Evolutionary conservation across 805 yeast genomes (phyloP).

Genomic region (Groenewaldozyma tartarivorans): DNA sequence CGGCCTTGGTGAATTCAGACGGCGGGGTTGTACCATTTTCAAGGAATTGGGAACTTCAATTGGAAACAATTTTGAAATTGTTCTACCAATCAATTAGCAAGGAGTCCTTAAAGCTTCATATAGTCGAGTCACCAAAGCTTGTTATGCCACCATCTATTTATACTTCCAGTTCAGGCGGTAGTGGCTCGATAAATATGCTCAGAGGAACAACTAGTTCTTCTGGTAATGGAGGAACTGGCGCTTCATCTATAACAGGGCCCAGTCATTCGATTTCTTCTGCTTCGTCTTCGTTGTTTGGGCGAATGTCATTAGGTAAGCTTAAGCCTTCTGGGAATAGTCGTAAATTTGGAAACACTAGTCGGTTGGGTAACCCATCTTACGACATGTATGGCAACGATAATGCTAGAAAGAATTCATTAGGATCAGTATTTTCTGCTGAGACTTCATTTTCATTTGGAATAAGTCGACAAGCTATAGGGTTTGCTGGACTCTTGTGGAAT

Average conservation of each 20-base stretch:
- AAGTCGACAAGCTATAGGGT: slow-evolving; percentile 24
- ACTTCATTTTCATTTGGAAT: slow-evolving; percentile 22
- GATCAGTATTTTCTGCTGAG: slow-evolving; percentile 32
- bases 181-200: too few relatives aligned
- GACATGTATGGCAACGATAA: slow-evolving; percentile 6
- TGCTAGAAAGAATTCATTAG: slow-evolving; percentile 14
- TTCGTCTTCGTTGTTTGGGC: slow-evolving; percentile 12
- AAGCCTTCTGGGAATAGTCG: slow-evolving; percentile 6
- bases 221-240: slow-evolving; percentile 4
- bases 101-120: slow-evolving; percentile 18
- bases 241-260: background rate
- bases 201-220: slow-evolving; percentile 4
- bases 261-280: background rate
- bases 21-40: slow-evolving; percentile 9
- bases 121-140: slow-evolving; percentile 14
- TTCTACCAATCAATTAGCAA: slow-evolving; percentile 20
- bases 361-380: slow-evolving; percentile 5
- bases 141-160: background rate
- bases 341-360: slow-evolving; percentile 12
- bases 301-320: slow-evolving; percentile 10
- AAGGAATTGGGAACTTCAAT: slow-evolving; percentile 18
- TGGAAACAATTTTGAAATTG: slow-evolving; percentile 17
- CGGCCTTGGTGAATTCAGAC: slow-evolving; percentile 11
- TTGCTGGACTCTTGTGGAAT: slow-evolving; percentile 24
- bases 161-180: background rate